Conservation (phyloP, 441 rosid species). For the Eutrema salsugineum region DNA sequence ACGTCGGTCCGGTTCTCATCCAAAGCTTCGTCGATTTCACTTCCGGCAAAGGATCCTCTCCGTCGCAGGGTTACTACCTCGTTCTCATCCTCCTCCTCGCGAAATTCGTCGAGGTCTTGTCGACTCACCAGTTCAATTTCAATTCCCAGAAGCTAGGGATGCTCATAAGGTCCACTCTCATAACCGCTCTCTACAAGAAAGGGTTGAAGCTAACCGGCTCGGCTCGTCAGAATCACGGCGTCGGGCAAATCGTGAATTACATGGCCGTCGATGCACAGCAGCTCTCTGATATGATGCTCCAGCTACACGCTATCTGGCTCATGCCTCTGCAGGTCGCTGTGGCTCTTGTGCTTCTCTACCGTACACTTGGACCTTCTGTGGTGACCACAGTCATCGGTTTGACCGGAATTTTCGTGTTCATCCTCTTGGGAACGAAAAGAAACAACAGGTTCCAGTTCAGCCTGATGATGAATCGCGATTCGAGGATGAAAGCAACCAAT, state of each 20-base stretch:
- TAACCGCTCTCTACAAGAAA: constrained; percentile 75
- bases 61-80: constrained; percentile 79
- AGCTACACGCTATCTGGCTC: constrained; percentile 87
- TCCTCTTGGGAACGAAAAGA: constrained; percentile 52
- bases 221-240: constrained; percentile 89
- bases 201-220: constrained; percentile 76
- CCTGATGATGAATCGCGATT: constrained; percentile 72
- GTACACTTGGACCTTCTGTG: constrained; percentile 54
- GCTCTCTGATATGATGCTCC: constrained; percentile 93
- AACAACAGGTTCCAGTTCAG: constrained; percentile 67
- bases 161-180: constrained; percentile 76
- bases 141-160: constrained; percentile 91
- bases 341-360: constrained; percentile 64
- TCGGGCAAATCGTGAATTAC: constrained; percentile 92
- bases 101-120: constrained; percentile 70
- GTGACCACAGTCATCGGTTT: constrained; percentile 58
- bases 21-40: constrained; percentile 78
- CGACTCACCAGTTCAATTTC: constrained; percentile 80
- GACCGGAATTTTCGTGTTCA: constrained; percentile 43
- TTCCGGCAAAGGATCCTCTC: constrained; percentile 63
- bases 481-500: constrained; percentile 85
- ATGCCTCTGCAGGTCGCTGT: constrained; percentile 82
- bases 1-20: constrained; percentile 78
- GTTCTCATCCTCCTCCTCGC: constrained; percentile 64
- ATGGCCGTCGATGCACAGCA: constrained; percentile 98